Evolutionary conservation across 345 rosid species (phyloP).

Genomic region (Eucalyptus dawsonii): DNA sequence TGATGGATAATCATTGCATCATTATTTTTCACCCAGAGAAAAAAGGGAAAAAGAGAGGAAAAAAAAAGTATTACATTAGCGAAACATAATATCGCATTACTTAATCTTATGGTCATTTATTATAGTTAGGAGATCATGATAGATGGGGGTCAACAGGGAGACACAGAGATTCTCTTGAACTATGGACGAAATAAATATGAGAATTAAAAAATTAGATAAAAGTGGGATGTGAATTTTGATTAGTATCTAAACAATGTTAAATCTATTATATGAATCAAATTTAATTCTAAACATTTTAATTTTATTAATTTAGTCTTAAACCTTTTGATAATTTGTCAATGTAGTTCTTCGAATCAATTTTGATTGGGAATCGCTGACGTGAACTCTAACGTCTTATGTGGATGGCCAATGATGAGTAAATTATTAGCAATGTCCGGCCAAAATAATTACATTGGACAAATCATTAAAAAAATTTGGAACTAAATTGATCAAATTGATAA

Average conservation of each 20-base stretch:
- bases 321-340: rapidly evolving
- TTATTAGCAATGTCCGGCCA: rapidly evolving
- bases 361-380: rapidly evolving
- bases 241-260: neutral
- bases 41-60: neutral
- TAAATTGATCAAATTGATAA: neutral
- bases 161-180: neutral
- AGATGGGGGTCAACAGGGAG: neutral
- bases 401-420: neutral
- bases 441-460: no score
- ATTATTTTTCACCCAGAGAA: neutral
- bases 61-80: neutral
- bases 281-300: neutral
- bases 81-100: neutral
- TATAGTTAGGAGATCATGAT: neutral
- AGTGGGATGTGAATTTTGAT: neutral
- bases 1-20: neutral
- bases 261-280: no score
- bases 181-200: neutral
- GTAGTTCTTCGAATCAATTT: neutral
- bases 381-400: rapidly evolving
- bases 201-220: neutral
- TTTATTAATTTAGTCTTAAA: neutral
- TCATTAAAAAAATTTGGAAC: rapidly evolving
- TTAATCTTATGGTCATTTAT: neutral